phyloP scores from a whole-genome alignment of 2,329 filamentous ascomycete genomes.

The Exophiala bonariae region DNA sequence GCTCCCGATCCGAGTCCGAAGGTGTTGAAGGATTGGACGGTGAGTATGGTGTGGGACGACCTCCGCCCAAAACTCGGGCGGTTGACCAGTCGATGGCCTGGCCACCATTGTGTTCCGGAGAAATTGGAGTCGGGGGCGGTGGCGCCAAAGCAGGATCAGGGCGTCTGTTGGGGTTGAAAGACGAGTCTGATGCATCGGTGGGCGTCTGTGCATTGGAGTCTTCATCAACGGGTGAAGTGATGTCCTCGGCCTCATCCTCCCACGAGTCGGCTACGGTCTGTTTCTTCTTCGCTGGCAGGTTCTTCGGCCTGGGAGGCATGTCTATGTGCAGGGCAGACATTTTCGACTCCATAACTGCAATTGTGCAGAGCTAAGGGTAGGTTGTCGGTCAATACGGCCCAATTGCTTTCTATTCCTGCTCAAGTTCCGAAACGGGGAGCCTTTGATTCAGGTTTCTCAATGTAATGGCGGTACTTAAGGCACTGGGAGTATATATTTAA shows the following conservation, averaged over 20 bases:
- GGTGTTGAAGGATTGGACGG: conserved; percentile 15
- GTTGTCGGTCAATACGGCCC: too few species aligned
- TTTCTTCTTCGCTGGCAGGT: conserved; percentile 31
- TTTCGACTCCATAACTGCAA: conserved; percentile 22
- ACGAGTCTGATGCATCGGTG: conserved; percentile 15
- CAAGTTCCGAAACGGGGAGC: too few species aligned
- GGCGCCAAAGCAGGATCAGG: conserved; percentile 37
- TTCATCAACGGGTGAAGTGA: conserved; percentile 43
- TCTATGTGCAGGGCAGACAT: conserved; percentile 21
- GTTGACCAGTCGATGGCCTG: conserved; percentile 24
- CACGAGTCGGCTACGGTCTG: conserved; percentile 65
- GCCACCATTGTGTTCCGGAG: conserved; percentile 38
- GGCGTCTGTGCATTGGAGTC: conserved; percentile 21
- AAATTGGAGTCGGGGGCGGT: conserved; percentile 68
- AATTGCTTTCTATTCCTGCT: too few species aligned
- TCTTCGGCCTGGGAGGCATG: conserved; percentile 25
- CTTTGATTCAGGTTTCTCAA: too few species aligned
- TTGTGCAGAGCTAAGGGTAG: too few species aligned
- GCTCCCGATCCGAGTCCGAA: conserved; percentile 15
- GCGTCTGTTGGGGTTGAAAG: conserved; percentile 16
- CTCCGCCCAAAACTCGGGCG: conserved; percentile 23
- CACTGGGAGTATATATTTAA: too few species aligned
- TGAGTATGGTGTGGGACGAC: conserved; percentile 18
- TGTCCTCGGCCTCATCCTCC: conserved; percentile 65
- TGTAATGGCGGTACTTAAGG: too few species aligned